phyloP scores from a whole-genome alignment of 495 filamentous ascomycete genomes.

The Bombardia bombarda region DNA sequence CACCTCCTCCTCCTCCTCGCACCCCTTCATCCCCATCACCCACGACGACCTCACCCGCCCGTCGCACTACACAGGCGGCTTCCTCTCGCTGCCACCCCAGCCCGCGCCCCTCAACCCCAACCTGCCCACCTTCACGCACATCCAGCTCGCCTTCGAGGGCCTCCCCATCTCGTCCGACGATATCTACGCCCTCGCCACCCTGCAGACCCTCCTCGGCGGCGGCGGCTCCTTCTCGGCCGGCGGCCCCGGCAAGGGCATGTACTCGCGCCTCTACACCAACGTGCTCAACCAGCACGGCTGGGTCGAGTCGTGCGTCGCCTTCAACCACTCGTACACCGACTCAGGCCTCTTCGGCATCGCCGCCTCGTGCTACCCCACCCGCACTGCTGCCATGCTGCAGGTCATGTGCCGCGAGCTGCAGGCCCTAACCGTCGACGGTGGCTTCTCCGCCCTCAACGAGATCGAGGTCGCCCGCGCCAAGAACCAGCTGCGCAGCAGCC shows the following conservation, averaged over 20 bases:
- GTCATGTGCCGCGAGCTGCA: constrained; percentile 88
- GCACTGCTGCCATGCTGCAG: constrained; percentile 74
- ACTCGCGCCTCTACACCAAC: constrained; percentile 92
- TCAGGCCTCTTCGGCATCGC: constrained; percentile 91
- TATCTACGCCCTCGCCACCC: constrained; percentile 93
- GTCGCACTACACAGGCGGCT: constrained; percentile 89
- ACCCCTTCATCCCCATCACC: constrained; percentile 34
- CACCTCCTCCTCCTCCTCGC: constrained; percentile 46
- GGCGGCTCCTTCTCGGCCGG: constrained; percentile 97
- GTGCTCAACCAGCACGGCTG: constrained; percentile 95
- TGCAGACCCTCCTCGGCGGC: constrained; percentile 92
- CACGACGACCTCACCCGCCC: constrained; percentile 52
- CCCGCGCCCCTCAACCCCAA: constrained; percentile 69
- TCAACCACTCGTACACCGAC: constrained; percentile 97
- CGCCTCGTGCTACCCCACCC: constrained; percentile 70
- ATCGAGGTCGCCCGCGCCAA: constrained; percentile 92
- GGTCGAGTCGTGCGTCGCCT: constrained; percentile 90
- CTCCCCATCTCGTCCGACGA: constrained; percentile 82
- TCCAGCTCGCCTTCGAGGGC: constrained; percentile 94
- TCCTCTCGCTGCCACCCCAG: constrained; percentile 73
- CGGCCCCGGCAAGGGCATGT: constrained; percentile 98
- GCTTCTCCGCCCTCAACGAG: constrained; percentile 58
- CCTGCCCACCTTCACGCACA: constrained; percentile 76
- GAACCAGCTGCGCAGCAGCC: constrained; percentile 84
- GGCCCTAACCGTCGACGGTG: constrained; percentile 63